A percentile compares a stretch with the other conserved stretches of the same genome.
These are phyloP conservation scores for Colletotrichum destructivum DNA, from an alignment of 2,329 filamentous ascomycete genomes.

Conservation along the genomic window DNA sequence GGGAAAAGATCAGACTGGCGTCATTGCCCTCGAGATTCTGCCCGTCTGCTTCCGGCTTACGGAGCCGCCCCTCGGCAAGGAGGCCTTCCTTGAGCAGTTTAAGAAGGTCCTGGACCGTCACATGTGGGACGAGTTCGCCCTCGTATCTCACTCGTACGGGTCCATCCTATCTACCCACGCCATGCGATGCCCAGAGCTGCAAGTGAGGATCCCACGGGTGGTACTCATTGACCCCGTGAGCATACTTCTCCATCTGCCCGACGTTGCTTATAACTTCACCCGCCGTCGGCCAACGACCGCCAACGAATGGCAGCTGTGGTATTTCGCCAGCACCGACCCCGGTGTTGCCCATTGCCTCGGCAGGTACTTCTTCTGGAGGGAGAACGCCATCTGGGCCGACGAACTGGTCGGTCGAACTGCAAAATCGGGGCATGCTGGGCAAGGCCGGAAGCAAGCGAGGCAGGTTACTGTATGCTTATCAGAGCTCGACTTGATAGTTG, in stretches of 20 bases:
- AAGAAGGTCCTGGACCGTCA: conserved; percentile 70
- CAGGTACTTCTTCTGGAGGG: conserved; percentile 79
- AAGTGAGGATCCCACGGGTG: conserved; percentile 64
- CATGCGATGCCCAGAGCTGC: conserved; percentile 63
- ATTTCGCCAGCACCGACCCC: conserved; percentile 78
- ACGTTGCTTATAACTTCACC: conserved; percentile 82
- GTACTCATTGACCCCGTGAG: conserved; percentile 74
- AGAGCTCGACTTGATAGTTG: conserved; percentile 75
- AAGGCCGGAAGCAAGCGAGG: conserved; percentile 46
- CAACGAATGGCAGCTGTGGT: conserved; percentile 81
- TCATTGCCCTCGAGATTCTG: conserved; percentile 77
- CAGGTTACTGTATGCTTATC: conserved; percentile 71
- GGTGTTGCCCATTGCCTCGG: conserved; percentile 76
- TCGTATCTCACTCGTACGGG: conserved; percentile 75
- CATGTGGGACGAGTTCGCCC: conserved; percentile 70
- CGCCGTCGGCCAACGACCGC: conserved; percentile 66
- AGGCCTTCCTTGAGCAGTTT: conserved; percentile 71
- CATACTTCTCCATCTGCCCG: conserved; percentile 77
- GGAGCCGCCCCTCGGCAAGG: conserved; percentile 62
- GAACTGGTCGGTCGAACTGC: conserved; percentile 61
- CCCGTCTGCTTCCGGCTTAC: conserved; percentile 76
- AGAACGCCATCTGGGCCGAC: conserved; percentile 80
- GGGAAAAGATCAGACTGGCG: conserved; percentile 65
- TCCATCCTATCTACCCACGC: conserved; percentile 75
- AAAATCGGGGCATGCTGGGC: conserved; percentile 21